Evolutionary conservation across 108 stramenopile genomes (phyloP), one percentile per base, ranked within the genome.

Genomic region (Nitzschia sp.): DNA sequence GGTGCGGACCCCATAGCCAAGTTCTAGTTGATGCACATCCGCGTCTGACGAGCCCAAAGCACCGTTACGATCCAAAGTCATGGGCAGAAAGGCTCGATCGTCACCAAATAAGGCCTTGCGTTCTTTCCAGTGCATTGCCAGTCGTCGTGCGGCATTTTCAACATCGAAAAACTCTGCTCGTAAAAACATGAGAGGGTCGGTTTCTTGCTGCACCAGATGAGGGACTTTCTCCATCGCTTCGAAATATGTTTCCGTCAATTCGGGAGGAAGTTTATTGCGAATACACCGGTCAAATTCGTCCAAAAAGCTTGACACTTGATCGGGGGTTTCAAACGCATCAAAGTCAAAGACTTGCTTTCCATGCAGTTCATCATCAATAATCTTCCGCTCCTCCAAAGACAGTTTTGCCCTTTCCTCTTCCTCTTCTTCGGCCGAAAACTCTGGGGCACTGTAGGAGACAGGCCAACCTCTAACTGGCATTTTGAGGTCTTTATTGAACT

Each of bases 101-200:
- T 67, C 66, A 38, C 66, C 66, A 31, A 67, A 67, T 17, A 58
- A 33, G 2, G 15, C 2, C 28, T 38, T 36, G 13, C 66, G 66
- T 35, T 35, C 52, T 27, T 67, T 38, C 66, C 66, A 67, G 27
- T 67, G 45, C n/a, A 28, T 32, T n/a, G 48, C 53, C 11, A 67
- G 53, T 13, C 45, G 38, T 25, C 29, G 13, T 16, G 66, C 66
- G 9, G 66, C 53, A 4, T 21, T 8, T 22, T 50, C 48, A 22
- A 21, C 32, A 54, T 67, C 21, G 16, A 55, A 67, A 15, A 5
- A 15, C 15, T 53, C 53, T 6, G 35, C 25, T n/a, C 66, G 19
- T 22, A 67, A 30, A 26, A 67, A 67, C 55, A 55, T 45, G 17
- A 67, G 2, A 11, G 50, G 48, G 19, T 67, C 29, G 26, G 50